Percentiles rank a stretch among this genome's conserved stretches.
These are phyloP conservation scores for Sphaerobolus stellatus DNA, from an alignment of 1,284 basidiomycete genomes.

Conservation along the genomic window DNA sequence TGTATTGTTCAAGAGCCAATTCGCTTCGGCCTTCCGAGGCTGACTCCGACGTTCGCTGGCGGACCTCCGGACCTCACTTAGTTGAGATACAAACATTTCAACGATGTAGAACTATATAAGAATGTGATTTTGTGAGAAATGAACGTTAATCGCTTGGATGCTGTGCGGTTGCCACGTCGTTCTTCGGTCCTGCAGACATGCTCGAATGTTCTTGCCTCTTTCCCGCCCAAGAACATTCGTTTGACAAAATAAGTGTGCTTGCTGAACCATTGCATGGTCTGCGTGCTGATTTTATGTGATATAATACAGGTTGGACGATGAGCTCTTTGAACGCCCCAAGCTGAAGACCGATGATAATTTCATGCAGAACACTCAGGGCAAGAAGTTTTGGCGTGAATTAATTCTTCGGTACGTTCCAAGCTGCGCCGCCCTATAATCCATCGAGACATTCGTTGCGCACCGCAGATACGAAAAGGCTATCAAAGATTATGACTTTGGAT, in stretches of 20 bases:
- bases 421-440: too few species aligned
- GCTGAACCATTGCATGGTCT: not conserved
- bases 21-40: too few species aligned
- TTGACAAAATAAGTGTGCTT: conserved; percentile 69
- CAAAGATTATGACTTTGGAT: conserved; percentile 97
- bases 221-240: conserved; percentile 73
- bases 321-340: conserved; percentile 79
- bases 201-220: conserved; percentile 90
- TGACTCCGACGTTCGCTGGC: too few species aligned
- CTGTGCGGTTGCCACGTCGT: too few species aligned
- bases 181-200: too few species aligned
- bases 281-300: too few species aligned
- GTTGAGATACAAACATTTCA: too few species aligned
- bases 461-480: conserved; percentile 79
- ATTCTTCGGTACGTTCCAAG: conserved; percentile 71
- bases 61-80: too few species aligned
- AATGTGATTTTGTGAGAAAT: too few species aligned
- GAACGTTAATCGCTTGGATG: too few species aligned
- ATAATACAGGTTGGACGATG: conserved; percentile 77
- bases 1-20: too few species aligned
- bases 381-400: conserved; percentile 90
- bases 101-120: too few species aligned
- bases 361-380: conserved; percentile 91
- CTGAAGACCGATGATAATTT: conserved; percentile 85
- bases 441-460: not conserved